Percentiles rank a stretch among this genome's conserved stretches.
Evolutionary conservation across 2,329 filamentous ascomycete genomes (phyloP).

Genomic region (Pestalotiopsis sp.): DNA sequence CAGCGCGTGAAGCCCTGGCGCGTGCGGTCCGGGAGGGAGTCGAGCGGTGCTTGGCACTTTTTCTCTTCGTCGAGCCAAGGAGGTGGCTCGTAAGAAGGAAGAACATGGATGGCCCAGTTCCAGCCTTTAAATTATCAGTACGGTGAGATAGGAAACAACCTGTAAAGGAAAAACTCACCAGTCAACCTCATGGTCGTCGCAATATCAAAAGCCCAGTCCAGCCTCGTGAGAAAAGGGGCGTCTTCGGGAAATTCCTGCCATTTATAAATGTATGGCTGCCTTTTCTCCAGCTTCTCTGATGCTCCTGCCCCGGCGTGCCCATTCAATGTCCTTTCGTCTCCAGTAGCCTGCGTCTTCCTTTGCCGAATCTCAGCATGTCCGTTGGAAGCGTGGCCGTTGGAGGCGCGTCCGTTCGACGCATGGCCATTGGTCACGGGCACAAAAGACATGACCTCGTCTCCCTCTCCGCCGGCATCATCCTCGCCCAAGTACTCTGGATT

Average conservation of each 20-base stretch:
- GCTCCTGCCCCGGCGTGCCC: neutral
- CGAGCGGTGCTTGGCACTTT: conserved; percentile 35
- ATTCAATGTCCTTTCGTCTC: neutral
- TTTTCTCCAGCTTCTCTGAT: too few species aligned
- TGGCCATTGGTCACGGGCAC: neutral
- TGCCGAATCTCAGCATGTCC: neutral
- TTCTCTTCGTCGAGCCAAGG: conserved; percentile 41
- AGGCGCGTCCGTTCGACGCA: neutral
- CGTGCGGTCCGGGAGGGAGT: conserved; percentile 43
- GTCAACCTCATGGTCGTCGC: conserved; percentile 55
- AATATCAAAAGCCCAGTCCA: conserved; percentile 62
- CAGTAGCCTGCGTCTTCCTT: neutral
- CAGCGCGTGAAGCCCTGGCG: conserved; percentile 48
- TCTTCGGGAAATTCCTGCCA: conserved; percentile 63
- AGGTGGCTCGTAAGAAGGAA: conserved; percentile 43
- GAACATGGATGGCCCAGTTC: conserved; percentile 56
- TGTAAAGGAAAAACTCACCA: conserved; percentile 40
- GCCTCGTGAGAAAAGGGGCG: conserved; percentile 48
- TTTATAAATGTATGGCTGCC: conserved; percentile 50
- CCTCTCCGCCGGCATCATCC: neutral
- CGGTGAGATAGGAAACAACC: neutral
- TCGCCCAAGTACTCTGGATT: neutral
- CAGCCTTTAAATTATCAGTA: conserved; percentile 46
- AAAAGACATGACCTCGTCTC: neutral
- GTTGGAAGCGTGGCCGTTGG: neutral